A percentile compares a stretch with the other conserved stretches of the same genome.
phyloP scores from a whole-genome alignment of 2,329 filamentous ascomycete species.

The Lachnellula arida region DNA sequence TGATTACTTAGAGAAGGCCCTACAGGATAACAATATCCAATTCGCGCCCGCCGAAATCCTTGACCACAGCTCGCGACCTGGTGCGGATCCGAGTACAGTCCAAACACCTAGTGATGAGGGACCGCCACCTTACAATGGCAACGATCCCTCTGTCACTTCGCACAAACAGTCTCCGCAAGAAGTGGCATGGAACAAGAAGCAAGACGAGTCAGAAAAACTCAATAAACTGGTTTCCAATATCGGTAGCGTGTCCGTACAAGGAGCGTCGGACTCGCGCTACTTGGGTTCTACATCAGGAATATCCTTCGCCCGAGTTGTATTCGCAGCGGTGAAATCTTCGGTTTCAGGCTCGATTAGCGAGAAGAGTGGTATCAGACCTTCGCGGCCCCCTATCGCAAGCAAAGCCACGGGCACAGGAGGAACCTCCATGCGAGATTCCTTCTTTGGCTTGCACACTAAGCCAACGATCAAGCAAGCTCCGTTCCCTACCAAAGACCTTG shows the following conservation, averaged over 20 bases:
- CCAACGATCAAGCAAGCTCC: slow-evolving; percentile 80
- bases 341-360: slow-evolving; percentile 63
- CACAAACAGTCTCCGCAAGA: slow-evolving; percentile 26
- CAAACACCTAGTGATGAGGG: slow-evolving; percentile 31
- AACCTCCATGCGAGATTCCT: slow-evolving; percentile 88
- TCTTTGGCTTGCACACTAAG: slow-evolving; percentile 92
- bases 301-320: slow-evolving; percentile 89
- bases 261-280: slow-evolving; percentile 72
- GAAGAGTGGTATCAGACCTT: slow-evolving; percentile 55
- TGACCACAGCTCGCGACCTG: slow-evolving; percentile 50
- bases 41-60: slow-evolving; percentile 70
- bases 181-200: slow-evolving; percentile 36
- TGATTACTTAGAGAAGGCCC: slow-evolving; percentile 72
- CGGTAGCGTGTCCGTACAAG: slow-evolving; percentile 73
- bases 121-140: slow-evolving; percentile 18
- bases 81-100: slow-evolving; percentile 25
- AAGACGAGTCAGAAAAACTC: slow-evolving; percentile 56
- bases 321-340: slow-evolving; percentile 80
- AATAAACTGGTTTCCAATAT: slow-evolving; percentile 65
- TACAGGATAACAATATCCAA: slow-evolving; percentile 63
- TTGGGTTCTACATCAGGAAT: slow-evolving; percentile 85
- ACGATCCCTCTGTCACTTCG: slow-evolving; percentile 9
- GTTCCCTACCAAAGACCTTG: slow-evolving; percentile 76
- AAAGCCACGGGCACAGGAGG: slow-evolving; percentile 42
- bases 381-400: slow-evolving; percentile 46